A percentile compares a stretch with the other conserved stretches of the same genome.
phyloP scores from a whole-genome alignment of 176 grass and related monocot species.

The Dendrocalamus sinicus region DNA sequence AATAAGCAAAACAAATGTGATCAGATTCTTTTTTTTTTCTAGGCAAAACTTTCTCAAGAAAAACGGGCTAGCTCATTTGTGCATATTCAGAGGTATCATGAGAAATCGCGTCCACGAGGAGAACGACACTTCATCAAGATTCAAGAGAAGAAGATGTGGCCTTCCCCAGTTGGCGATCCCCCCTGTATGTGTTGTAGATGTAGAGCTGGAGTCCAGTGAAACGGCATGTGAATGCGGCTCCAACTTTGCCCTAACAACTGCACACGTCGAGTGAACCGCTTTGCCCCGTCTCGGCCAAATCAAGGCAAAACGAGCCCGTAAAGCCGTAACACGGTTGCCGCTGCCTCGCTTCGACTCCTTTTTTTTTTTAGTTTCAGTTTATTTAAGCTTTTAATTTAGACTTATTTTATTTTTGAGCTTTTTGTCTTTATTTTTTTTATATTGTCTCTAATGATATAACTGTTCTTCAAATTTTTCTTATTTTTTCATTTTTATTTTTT shows the following conservation, averaged over 20 bases:
- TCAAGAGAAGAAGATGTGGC: neutral
- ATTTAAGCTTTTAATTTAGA: too few species aligned
- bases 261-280: neutral
- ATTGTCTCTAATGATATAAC: too few species aligned
- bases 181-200: neutral
- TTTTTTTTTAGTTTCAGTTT: too few species aligned
- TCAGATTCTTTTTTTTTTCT: neutral
- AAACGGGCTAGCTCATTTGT: neutral
- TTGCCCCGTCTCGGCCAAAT: neutral
- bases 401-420: too few species aligned
- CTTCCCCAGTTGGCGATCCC: neutral
- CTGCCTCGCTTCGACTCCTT: too few species aligned
- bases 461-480: too few species aligned
- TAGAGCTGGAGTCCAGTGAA: neutral
- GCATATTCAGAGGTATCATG: neutral
- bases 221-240: too few species aligned
- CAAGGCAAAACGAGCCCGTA: neutral
- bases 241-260: neutral
- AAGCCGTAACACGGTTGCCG: too few species aligned
- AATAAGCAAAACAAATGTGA: neutral
- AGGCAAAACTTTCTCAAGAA: neutral
- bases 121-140: neutral
- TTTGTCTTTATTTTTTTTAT: too few species aligned
- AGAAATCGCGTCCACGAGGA: neutral
- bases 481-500: too few species aligned